Evolutionary conservation across 495 filamentous ascomycete genomes (phyloP).

Genomic region (Xylaria curta): DNA sequence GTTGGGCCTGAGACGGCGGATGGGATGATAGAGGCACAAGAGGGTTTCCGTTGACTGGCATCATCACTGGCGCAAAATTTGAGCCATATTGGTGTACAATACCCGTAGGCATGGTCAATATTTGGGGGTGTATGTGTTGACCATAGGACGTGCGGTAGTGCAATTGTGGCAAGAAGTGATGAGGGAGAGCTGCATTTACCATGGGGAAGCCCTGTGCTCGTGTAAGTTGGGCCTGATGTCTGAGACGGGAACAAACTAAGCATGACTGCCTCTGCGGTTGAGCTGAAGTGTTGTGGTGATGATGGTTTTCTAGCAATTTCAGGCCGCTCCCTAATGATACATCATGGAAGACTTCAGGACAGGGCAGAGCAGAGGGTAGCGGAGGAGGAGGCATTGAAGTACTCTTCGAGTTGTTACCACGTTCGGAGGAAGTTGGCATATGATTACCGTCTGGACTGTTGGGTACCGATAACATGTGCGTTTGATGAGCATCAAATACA

Average conservation of each 20-base stretch:
- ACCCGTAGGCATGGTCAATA: conserved; percentile 32
- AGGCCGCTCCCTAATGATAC: background rate
- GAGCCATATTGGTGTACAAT: conserved; percentile 32
- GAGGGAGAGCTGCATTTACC: conserved; percentile 31
- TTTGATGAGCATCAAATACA: background rate
- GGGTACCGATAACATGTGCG: background rate
- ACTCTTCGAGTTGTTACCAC: conserved; percentile 14
- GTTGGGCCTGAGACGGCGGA: conserved; percentile 1
- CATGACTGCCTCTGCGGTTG: conserved; percentile 35
- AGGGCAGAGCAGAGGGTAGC: background rate
- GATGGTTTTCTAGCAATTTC: background rate
- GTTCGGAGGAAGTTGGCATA: background rate
- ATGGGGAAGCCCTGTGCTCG: conserved; percentile 35
- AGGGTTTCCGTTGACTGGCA: conserved; percentile 29
- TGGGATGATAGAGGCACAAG: conserved; percentile 29
- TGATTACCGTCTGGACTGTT: background rate
- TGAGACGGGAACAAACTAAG: conserved; percentile 34
- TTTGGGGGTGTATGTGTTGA: conserved; percentile 35
- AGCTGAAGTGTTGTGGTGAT: conserved; percentile 16
- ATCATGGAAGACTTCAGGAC: background rate
- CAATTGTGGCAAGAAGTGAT: conserved; percentile 34
- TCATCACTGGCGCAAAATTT: conserved; percentile 32
- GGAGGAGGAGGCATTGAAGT: conserved; percentile 33
- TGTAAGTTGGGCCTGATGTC: conserved; percentile 35
- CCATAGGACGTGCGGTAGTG: conserved; percentile 29